Base-by-base conservation (phyloP, 2,329 filamentous ascomycete species). In the Fusarium keratoplasticum region DNA sequence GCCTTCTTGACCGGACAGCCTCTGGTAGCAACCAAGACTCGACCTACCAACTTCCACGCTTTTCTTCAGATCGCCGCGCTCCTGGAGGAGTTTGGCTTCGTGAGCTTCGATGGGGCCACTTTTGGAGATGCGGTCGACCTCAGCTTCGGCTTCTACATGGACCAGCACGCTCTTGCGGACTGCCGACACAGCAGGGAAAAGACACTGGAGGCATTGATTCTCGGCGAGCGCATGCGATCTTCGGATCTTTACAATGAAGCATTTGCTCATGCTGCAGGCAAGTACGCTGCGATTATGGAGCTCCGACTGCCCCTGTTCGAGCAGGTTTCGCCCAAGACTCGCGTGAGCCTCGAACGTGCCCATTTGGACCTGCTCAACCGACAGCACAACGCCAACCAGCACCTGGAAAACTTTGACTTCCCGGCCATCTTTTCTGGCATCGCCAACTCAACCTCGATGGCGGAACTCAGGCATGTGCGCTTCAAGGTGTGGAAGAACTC, bases 401-500 rank as follows among this genome's bases (percentile, higher is more conserved):
- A 94, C 50, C 86, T 98, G n/a, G 91, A 94, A 67, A 91, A 95
- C 70, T 98, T 98, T 76, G 94, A 98, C 35, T 98, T 98, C 77
- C 95, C 95, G 0, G 93, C 94, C 1, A 86, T 98, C 6, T 98
- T 98, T 80, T 90, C 95, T 0, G 96, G 96, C 36, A 91, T 95
- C 74, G 96, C 94, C 79, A 95, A 69, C 81, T 97, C 95, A 5
- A 95, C 92, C 13, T 94, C 93, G 1, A 89, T 91, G 25, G 87
- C 88, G 1, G 95, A 97, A 81, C 91, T 94, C 72, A 95, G 92
- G 80, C 85, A 90, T 20, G 90, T 98, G 50, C 91, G 92, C 25
- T 98, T 97, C 86, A 95, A 95, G 81, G 88, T 89, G 31, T 98
- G 96, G 96, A 93, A 90, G 78, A 86, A 87, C 20, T 89, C 92